A percentile compares a stretch with the other conserved stretches of the same genome.
Conservation (phyloP, 2,329 filamentous ascomycete species). For the Cryphonectria radicalis region DNA sequence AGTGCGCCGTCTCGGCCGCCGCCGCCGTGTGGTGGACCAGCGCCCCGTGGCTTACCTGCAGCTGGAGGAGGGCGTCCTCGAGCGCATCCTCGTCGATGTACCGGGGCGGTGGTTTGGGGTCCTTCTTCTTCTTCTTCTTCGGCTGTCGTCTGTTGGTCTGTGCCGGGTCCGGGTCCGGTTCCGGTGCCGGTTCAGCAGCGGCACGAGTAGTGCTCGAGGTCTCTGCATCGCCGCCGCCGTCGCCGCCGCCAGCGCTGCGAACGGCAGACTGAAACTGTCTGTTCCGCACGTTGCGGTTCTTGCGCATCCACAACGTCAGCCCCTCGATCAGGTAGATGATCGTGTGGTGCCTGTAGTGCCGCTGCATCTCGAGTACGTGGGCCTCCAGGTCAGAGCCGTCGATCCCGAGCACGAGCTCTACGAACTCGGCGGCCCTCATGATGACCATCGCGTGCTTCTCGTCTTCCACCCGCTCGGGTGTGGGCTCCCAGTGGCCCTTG, state of each 20-base stretch:
- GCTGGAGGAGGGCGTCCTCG: slow-evolving; percentile 70
- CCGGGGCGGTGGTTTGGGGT: slow-evolving; percentile 43
- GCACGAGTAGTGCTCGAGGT: slow-evolving; percentile 29
- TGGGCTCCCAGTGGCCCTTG: slow-evolving; percentile 67
- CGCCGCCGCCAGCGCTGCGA: slow-evolving; percentile 43
- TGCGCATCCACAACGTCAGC: slow-evolving; percentile 66
- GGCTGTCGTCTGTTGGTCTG: slow-evolving; percentile 34
- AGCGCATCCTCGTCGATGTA: slow-evolving; percentile 70
- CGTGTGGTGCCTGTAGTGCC: slow-evolving; percentile 55
- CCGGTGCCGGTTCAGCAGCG: background rate
- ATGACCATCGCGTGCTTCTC: slow-evolving; percentile 68
- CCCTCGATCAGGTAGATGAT: slow-evolving; percentile 76
- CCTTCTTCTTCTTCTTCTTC: slow-evolving; percentile 48
- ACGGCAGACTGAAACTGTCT: slow-evolving; percentile 70
- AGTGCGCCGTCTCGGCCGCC: slow-evolving; percentile 68
- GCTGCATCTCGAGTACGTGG: slow-evolving; percentile 61
- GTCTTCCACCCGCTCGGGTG: slow-evolving; percentile 51
- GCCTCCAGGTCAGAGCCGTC: slow-evolving; percentile 57
- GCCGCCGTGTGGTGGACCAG: slow-evolving; percentile 71
- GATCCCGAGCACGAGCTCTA: slow-evolving; percentile 56
- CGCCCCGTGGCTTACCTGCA: slow-evolving; percentile 70
- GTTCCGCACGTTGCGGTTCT: slow-evolving; percentile 70
- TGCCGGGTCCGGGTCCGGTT: too few relatives aligned
- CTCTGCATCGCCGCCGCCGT: slow-evolving; percentile 41
- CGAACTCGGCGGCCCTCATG: slow-evolving; percentile 67